These are phyloP conservation scores for Heterobasidion occidentale DNA, from an alignment of 1,284 basidiomycete species.

Conservation along the genomic window DNA sequence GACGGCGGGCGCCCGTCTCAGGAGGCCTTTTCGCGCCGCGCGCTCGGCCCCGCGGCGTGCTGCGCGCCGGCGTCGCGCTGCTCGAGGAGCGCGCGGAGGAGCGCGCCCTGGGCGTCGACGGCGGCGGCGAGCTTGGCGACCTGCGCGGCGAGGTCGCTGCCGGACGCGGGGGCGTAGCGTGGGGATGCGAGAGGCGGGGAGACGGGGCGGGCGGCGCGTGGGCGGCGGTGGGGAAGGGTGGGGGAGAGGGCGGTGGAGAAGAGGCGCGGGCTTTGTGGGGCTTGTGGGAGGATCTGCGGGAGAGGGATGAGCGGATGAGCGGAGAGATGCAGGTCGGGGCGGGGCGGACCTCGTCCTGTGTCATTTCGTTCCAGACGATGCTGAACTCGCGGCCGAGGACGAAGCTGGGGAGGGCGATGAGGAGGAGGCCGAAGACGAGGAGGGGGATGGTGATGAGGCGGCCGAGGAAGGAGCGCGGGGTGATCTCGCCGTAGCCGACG, in stretches of 20 bases:
- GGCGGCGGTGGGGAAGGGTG: constrained; percentile 4
- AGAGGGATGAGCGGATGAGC: not conserved
- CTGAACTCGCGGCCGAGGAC: constrained; percentile 87
- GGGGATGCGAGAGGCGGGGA: constrained; percentile 3
- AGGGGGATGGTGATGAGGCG: constrained; percentile 78
- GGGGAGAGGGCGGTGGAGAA: not conserved
- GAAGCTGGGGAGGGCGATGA: constrained; percentile 84
- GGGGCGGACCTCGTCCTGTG: constrained; percentile 30
- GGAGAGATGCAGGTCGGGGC: constrained; percentile 2
- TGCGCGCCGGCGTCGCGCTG: too few species aligned
- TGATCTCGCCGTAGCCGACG: constrained; percentile 84
- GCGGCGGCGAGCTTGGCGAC: constrained; percentile 44
- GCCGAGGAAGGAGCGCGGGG: constrained; percentile 75
- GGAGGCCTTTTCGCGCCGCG: too few species aligned
- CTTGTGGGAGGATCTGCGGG: not conserved
- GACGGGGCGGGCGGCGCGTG: not conserved
- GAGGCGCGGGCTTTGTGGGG: constrained; percentile 1
- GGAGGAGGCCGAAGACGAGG: constrained; percentile 75
- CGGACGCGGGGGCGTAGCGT: constrained; percentile 4
- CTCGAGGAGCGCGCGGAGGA: constrained; percentile 27
- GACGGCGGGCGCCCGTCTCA: too few species aligned
- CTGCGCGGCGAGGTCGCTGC: constrained; percentile 28
- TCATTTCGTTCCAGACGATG: constrained; percentile 79
- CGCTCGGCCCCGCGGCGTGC: too few species aligned
- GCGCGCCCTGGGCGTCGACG: constrained; percentile 46